A percentile compares a stretch with the other conserved stretches of the same genome.
phyloP scores from a whole-genome alignment of 1,284 basidiomycete species.

The Trametes sp. region DNA sequence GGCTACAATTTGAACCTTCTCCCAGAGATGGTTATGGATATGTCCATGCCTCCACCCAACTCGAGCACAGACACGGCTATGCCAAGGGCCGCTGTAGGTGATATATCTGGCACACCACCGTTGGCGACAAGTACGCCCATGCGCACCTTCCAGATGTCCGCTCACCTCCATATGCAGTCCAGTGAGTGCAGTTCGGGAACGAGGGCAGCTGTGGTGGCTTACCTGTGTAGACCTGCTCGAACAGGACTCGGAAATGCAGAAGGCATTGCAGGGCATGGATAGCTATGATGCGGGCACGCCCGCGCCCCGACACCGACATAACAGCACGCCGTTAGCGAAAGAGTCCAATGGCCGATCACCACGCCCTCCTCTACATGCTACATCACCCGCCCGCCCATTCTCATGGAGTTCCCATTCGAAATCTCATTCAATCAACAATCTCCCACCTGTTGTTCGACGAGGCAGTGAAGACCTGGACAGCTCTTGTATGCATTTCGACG shows the following conservation, averaged over 20 bases:
- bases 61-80: constrained; percentile 48
- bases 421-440: constrained; percentile 37
- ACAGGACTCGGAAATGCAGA: constrained; percentile 77
- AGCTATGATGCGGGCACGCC: constrained; percentile 52
- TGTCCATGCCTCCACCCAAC: constrained; percentile 42
- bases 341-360: constrained; percentile 26
- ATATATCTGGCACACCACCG: constrained; percentile 52
- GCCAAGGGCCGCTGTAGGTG: constrained; percentile 45
- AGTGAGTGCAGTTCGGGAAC: constrained; percentile 64
- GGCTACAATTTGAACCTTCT: not conserved
- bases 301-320: constrained; percentile 4
- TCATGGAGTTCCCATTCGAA: constrained; percentile 41
- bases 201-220: not conserved
- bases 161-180: constrained; percentile 59
- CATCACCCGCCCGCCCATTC: constrained; percentile 28
- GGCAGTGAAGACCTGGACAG: constrained; percentile 37
- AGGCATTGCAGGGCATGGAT: constrained; percentile 63
- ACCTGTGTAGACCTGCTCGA: constrained; percentile 66
- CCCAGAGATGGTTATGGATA: constrained; percentile 37
- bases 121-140: constrained; percentile 62
- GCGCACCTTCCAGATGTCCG: constrained; percentile 65
- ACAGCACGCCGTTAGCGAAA: constrained; percentile 11
- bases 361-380: constrained; percentile 23
- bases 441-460: constrained; percentile 33
- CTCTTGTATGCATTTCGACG: constrained; percentile 33